phyloP scores from a whole-genome alignment of 2,329 filamentous ascomycete species.

The Penicillium sp. region DNA sequence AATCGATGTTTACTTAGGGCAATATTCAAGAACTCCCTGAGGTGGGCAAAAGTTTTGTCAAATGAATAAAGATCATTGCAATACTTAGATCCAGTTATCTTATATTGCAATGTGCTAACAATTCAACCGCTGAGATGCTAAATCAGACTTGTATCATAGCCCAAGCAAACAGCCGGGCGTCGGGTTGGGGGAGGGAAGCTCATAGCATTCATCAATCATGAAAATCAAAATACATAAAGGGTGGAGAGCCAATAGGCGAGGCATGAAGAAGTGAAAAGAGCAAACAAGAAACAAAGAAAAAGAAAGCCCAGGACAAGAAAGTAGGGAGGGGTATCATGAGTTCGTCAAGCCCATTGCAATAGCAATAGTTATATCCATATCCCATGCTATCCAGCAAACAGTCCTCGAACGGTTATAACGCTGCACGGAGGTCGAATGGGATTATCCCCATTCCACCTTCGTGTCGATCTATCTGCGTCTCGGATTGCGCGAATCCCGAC shows the following conservation, averaged over 20 bases:
- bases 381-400: slow-evolving; percentile 1
- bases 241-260: background rate
- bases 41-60: background rate
- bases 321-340: slow-evolving; percentile 5
- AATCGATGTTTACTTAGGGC: too few relatives aligned
- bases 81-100: background rate
- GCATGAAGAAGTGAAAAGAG: background rate
- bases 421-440: background rate
- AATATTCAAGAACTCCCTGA: background rate
- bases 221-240: background rate
- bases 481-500: slow-evolving; percentile 28
- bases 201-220: slow-evolving; percentile 12
- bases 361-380: slow-evolving; percentile 9
- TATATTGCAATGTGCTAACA: background rate
- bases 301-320: background rate
- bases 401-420: background rate
- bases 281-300: background rate
- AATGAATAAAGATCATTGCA: background rate
- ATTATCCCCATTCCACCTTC: background rate
- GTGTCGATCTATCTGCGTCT: slow-evolving; percentile 20
- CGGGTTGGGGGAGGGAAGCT: background rate
- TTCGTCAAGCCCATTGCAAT: slow-evolving; percentile 4
- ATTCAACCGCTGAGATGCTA: background rate
- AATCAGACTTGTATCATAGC: slow-evolving; percentile 8
- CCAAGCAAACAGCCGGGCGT: background rate